Base-by-base conservation (phyloP, 169 alveolate species). In the Plasmodium reichenowi region DNA sequence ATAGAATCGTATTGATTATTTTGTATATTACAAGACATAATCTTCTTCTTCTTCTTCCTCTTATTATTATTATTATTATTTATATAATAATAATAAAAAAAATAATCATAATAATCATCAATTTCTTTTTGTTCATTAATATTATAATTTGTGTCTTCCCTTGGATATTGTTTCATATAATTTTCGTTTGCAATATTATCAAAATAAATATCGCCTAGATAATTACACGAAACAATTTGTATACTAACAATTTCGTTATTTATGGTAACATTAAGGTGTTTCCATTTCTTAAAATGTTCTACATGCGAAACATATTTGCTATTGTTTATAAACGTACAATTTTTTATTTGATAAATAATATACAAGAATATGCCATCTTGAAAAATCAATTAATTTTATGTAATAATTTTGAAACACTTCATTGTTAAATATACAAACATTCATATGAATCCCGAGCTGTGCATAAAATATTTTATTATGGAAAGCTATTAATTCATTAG, bases 361-460 rank as follows among this genome's bases (percentile, higher is more conserved):
- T 20, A 67, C 71, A 7, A 80, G 73, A 13, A 80, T 80, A 54
- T 80, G 90, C 90, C 90, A 80, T 54, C 90, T 66, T 17, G 90
- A 80, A 60, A 80, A 80, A 32, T 66, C 6, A 12, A 80, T 80
- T 15, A 80, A 43, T 20, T 80, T 80, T 10, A 80, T 80, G 29
- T 2, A 48, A 67, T 80, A 67, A 17, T 47, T 26, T 7, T 56
- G 47, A 17, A 80, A 80, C 22, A 80, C 32, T 29, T 12, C 24
- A 43, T 54, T 45, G 32, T 80, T 56, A 29, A 80, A 68, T 38
- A 80, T 24, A 22, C 70, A 80, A 8, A 45, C 43, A 24, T 80
- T 80, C 90, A 80, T 67, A 26, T 80, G 90, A 54, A 80, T 80
- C 29, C 90, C 90, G 7, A 80, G 29, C 6, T 54, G 75, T 29